These are phyloP conservation scores for Helianthus tuberosus DNA, from an alignment of 129 eudicot species.

Conservation along the genomic window DNA sequence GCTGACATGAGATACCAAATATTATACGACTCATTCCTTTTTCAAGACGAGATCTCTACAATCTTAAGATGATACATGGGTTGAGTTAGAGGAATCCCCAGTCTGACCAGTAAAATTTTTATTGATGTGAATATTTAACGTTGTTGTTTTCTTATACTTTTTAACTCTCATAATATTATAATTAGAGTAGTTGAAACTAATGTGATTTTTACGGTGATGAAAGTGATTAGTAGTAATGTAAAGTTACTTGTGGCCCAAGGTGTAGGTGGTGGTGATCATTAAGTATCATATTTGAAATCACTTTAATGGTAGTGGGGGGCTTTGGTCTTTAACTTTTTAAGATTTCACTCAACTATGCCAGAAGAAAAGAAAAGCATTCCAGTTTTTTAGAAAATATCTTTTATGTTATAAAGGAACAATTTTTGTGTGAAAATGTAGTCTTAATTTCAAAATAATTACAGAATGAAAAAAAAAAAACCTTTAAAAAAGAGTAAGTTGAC, in stretches of 20 bases:
- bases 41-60: slow-evolving; percentile 8
- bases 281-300: slow-evolving; percentile 40
- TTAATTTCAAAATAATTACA: slow-evolving; percentile 33
- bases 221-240: slow-evolving; percentile 9
- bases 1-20: too few relatives aligned
- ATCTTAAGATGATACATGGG: slow-evolving; percentile 19
- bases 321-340: slow-evolving; percentile 42
- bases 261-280: slow-evolving; percentile 43
- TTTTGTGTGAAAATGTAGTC: slow-evolving; percentile 16
- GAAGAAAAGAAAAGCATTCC: slow-evolving; percentile 32
- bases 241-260: slow-evolving; percentile 32
- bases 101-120: too few relatives aligned
- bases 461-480: background rate
- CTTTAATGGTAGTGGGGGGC: slow-evolving; percentile 43
- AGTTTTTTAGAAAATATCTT: slow-evolving; percentile 36
- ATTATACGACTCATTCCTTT: background rate
- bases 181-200: background rate
- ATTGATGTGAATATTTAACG: too few relatives aligned
- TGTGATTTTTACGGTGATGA: background rate
- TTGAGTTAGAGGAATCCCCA: background rate
- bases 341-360: slow-evolving; percentile 44
- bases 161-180: too few relatives aligned
- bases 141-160: background rate
- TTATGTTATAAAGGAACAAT: slow-evolving; percentile 22
- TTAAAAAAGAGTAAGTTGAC: slow-evolving; percentile 32